A percentile compares a stretch with the other conserved stretches of the same genome.
Conservation (phyloP, 495 filamentous ascomycete genomes). For the Penicillium samsonianum region DNA sequence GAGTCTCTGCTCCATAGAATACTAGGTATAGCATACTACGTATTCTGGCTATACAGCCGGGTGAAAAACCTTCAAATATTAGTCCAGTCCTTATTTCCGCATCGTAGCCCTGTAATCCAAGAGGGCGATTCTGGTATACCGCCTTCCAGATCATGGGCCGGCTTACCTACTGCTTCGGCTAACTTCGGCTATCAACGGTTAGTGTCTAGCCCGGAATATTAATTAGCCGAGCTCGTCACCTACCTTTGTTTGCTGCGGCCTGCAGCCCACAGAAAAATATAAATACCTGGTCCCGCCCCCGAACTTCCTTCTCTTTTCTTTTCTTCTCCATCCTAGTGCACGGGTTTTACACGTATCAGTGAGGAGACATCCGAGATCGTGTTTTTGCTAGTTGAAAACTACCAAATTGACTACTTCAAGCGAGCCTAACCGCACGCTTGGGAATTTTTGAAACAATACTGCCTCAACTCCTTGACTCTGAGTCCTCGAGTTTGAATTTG, state of each 20-base stretch:
- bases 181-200: no score
- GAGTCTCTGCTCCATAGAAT: no score
- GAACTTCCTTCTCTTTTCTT: conserved; percentile 34
- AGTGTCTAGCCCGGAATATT: no score
- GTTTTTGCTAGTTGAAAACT: conserved; percentile 65
- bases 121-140: no score
- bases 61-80: no score
- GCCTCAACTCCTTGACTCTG: conserved; percentile 29
- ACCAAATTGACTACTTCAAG: conserved; percentile 51
- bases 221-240: not conserved
- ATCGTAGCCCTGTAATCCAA: no score
- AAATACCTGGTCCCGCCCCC: conserved; percentile 23
- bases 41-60: no score
- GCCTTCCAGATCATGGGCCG: not conserved
- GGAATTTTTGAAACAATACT: conserved; percentile 53
- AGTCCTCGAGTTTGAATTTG: conserved; percentile 21
- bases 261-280: not conserved
- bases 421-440: conserved; percentile 45
- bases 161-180: not conserved
- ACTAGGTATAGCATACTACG: no score
- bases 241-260: conserved; percentile 31
- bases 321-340: conserved; percentile 55
- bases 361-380: conserved; percentile 60
- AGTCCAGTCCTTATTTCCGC: no score
- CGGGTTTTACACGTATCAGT: conserved; percentile 59